Percentiles rank a stretch among this genome's conserved stretches.
Conservation (phyloP, 2,329 filamentous ascomycete species). For the Pseudogymnoascus sp. region DNA sequence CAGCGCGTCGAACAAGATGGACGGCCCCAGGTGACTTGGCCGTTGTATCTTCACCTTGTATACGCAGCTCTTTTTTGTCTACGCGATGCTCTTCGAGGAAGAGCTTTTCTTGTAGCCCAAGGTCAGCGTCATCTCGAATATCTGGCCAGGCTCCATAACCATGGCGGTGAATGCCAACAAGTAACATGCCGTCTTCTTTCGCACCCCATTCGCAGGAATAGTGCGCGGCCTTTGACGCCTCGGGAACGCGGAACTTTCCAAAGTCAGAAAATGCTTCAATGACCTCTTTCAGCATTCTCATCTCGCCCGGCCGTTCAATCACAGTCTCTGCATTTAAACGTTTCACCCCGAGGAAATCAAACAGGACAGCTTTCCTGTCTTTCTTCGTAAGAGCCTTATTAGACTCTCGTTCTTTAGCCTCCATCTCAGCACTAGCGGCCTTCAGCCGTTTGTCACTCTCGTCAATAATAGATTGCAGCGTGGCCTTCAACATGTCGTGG, state of each 20-base stretch:
- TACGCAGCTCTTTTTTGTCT: constrained; percentile 90
- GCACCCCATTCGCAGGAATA: constrained; percentile 91
- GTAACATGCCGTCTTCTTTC: constrained; percentile 92
- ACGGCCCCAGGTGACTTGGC: constrained; percentile 95
- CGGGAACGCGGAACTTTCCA: constrained; percentile 73
- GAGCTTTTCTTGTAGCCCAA: constrained; percentile 81
- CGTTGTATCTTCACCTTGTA: constrained; percentile 57
- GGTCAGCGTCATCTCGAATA: constrained; percentile 83
- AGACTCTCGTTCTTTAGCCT: constrained; percentile 56
- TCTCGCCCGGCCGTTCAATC: constrained; percentile 80
- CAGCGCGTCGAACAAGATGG: constrained; percentile 86
- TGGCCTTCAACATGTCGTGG: constrained; percentile 63
- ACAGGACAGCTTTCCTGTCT: constrained; percentile 92
- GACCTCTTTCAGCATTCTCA: constrained; percentile 72
- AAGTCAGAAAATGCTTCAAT: constrained; percentile 60
- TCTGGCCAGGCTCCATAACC: constrained; percentile 93
- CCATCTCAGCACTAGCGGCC: constrained; percentile 58
- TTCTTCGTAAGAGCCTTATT: constrained; percentile 89
- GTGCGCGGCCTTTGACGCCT: constrained; percentile 84
- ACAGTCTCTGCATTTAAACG: constrained; percentile 95
- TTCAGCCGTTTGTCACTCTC: constrained; percentile 66
- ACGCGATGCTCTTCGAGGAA: constrained; percentile 98
- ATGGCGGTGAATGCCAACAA: constrained; percentile 84
- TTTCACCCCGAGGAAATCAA: constrained; percentile 88
- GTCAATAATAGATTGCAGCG: constrained; percentile 57